phyloP scores from a whole-genome alignment of 352 stramenopile genomes.

The Phytophthora syringae region DNA sequence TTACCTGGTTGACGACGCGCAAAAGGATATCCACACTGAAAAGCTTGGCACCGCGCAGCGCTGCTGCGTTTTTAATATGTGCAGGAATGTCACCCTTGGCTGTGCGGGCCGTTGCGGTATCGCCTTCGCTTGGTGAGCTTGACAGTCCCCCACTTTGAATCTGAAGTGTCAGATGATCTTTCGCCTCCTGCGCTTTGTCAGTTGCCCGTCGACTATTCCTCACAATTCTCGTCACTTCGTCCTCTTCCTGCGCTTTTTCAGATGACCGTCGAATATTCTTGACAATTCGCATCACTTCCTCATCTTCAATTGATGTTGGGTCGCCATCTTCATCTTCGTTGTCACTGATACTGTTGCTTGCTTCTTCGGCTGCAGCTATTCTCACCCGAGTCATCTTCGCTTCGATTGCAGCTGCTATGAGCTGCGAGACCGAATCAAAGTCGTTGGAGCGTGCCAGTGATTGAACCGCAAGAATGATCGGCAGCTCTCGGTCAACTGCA shows the following conservation, averaged over 20 bases:
- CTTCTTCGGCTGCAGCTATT: conserved; percentile 4
- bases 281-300: too few species aligned
- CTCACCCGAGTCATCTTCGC: conserved; percentile 18
- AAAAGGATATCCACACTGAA: conserved; percentile 69
- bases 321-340: conserved; percentile 28
- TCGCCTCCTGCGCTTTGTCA: conserved; percentile 14
- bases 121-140: conserved; percentile 19
- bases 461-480: conserved; percentile 49
- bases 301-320: conserved; percentile 32
- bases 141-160: conserved; percentile 11
- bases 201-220: conserved; percentile 43
- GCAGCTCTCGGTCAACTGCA: conserved; percentile 34
- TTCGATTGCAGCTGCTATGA: conserved; percentile 20
- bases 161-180: conserved; percentile 16
- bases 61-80: conserved; percentile 53
- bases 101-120: conserved; percentile 15
- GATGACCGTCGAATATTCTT: too few species aligned
- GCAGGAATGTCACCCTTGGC: conserved; percentile 50
- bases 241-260: conserved; percentile 31
- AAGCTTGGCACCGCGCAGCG: conserved; percentile 56
- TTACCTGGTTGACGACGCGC: conserved; percentile 63
- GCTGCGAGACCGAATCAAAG: conserved; percentile 32
- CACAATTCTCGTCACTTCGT: conserved; percentile 28
- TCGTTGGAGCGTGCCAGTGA: conserved; percentile 44
- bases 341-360: conserved; percentile 4